Evolutionary conservation across 73 alveolate genomes (phyloP), one percentile per base, ranked within the genome.

Genomic region (Paramecium sonneborni): DNA sequence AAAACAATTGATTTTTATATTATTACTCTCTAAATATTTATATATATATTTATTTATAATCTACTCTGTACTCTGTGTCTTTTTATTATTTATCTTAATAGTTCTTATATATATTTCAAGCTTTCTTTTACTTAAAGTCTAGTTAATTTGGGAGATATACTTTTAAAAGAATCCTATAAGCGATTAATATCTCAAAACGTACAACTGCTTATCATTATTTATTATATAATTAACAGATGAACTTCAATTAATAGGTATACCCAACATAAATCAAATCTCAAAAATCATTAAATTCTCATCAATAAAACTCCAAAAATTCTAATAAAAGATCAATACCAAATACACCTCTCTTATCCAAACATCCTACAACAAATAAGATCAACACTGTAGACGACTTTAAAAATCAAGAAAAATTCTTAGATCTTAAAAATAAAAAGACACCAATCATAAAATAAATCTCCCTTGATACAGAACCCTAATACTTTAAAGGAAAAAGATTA

Each of bases 181-280:
- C 1, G 14, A 52, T 52, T 52, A 52, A 52, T 52, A 20, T 5
- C 18, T 52, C 68, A 52, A 52, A 52, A 52, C 6, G 30, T 21
- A 52, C 26, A 52, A 52, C 68, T 52, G 68, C 23, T 52, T n/a
- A 52, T n/a, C 68, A 52, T 52, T 52, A 52, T 52, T 52, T n/a
- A 52, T 52, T 52, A 52, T 52, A 52, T 52, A 2, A 52, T 52
- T 62, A 62, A 62, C 84, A 62, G 84, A 62, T 62, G 84, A 62
- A 62, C 84, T 11, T 62, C 84, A 26, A 62, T 62, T 62, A 62
- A 62, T 32, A 26, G 39, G 84, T 32, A 30, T 32, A 3, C 39
- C 23, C 44, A 32, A 62, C 84, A 12, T 62, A 62, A 62, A 62
- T 26, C 48, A 32, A 30, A 62, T 62, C 84, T 62, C 84, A 32